These are phyloP conservation scores for Cytospora mali DNA, from an alignment of 2,329 filamentous ascomycete species.

Conservation along the genomic window DNA sequence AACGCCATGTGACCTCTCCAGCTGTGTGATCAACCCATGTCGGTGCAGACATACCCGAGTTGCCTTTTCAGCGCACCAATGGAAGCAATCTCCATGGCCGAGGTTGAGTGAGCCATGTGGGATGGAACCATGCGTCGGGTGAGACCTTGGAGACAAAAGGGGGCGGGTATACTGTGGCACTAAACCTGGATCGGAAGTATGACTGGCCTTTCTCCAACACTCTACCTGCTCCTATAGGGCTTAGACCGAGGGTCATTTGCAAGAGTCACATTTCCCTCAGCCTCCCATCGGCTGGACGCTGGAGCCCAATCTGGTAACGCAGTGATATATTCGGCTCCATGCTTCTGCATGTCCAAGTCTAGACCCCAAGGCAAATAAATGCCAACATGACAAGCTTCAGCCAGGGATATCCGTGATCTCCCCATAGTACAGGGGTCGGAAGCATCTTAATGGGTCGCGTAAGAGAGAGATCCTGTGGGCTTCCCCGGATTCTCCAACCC, in stretches of 20 bases:
- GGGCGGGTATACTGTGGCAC: slow-evolving; percentile 4
- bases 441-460: neutral
- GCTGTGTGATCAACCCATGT: neutral
- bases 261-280: neutral
- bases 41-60: slow-evolving; percentile 20
- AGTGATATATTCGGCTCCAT: neutral
- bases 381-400: neutral
- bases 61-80: neutral
- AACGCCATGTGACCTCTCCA: slow-evolving; percentile 1
- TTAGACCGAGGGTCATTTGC: neutral
- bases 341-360: neutral
- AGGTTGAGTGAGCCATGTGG: neutral
- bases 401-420: neutral
- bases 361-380: neutral
- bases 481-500: slow-evolving; percentile 25
- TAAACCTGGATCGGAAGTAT: slow-evolving; percentile 1
- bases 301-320: neutral
- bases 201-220: slow-evolving; percentile 9
- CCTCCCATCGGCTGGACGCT: neutral
- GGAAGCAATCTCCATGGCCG: neutral
- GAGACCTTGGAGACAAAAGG: slow-evolving; percentile 2
- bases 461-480: slow-evolving; percentile 8
- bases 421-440: too few species aligned
- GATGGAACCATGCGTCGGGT: slow-evolving; percentile 15
- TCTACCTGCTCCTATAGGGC: neutral